Evolutionary conservation across 1,284 basidiomycete genomes (phyloP).

Genomic region (Ustilago esculenta): DNA sequence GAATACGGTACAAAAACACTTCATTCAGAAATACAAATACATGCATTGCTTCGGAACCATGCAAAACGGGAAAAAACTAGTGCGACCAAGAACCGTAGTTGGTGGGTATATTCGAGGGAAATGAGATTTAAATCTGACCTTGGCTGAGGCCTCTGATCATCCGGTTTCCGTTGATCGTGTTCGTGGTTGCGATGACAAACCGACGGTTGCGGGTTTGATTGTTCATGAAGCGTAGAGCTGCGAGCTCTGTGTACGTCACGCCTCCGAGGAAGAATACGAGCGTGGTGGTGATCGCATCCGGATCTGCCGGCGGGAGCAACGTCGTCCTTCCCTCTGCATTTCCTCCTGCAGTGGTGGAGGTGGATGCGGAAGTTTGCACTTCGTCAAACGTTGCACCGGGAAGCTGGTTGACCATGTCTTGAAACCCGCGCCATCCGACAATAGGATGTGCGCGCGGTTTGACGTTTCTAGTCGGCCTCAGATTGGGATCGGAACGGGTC

Average conservation of each 20-base stretch:
- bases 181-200: conserved; percentile 59
- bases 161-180: conserved; percentile 52
- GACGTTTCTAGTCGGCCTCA: neutral
- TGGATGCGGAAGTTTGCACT: conserved; percentile 69
- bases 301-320: conserved; percentile 14
- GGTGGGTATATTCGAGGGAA: neutral
- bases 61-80: too few relatives aligned
- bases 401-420: conserved; percentile 82
- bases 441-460: conserved; percentile 78
- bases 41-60: too few relatives aligned
- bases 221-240: conserved; percentile 89
- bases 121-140: conserved; percentile 2
- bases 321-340: neutral
- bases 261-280: conserved; percentile 98
- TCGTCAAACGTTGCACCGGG: conserved; percentile 88
- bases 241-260: conserved; percentile 95
- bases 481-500: conserved; percentile 10
- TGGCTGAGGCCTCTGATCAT: conserved; percentile 37
- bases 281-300: conserved; percentile 75
- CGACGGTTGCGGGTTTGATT: conserved; percentile 67
- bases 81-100: too few relatives aligned
- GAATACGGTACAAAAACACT: neutral
- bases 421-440: conserved; percentile 94
- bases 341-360: neutral
- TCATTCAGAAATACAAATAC: conserved; percentile 12